Percentiles rank a stretch among this genome's conserved stretches.
These are phyloP conservation scores for Alternaria brassicae DNA, from an alignment of 2,329 filamentous ascomycete species.

Conservation along the genomic window DNA sequence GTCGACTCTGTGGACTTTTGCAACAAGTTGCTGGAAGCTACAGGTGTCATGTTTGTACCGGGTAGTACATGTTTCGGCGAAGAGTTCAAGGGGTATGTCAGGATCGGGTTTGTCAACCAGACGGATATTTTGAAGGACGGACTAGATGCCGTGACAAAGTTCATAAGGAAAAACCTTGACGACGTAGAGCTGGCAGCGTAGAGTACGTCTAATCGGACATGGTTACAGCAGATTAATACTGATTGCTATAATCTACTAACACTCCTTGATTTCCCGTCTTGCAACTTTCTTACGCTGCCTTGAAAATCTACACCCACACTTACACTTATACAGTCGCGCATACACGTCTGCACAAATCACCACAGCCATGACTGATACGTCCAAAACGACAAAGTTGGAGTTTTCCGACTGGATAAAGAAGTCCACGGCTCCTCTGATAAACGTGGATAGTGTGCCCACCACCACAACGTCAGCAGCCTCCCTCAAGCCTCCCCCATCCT, in stretches of 20 bases:
- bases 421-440: not conserved
- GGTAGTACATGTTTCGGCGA: constrained; percentile 76
- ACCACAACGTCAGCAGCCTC: not conserved
- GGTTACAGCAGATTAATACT: not conserved
- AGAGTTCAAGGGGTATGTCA: constrained; percentile 74
- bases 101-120: constrained; percentile 77
- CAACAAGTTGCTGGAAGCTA: constrained; percentile 69
- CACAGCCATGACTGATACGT: not conserved
- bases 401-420: not conserved
- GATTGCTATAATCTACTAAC: not conserved
- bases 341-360: not conserved
- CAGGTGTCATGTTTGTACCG: constrained; percentile 76
- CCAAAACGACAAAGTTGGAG: not conserved
- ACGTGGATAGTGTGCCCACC: not conserved
- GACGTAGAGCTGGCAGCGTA: constrained; percentile 53
- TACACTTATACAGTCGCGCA: too few relatives aligned
- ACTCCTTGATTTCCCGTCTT: not conserved
- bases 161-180: constrained; percentile 64
- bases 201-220: not conserved
- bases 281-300: not conserved
- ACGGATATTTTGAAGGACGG: constrained; percentile 73
- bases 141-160: constrained; percentile 62
- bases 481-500: not conserved
- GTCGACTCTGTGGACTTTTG: constrained; percentile 79
- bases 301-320: not conserved